These are phyloP conservation scores for Lanzia echinophila DNA, from an alignment of 2,329 filamentous ascomycete genomes.

Conservation along the genomic window DNA sequence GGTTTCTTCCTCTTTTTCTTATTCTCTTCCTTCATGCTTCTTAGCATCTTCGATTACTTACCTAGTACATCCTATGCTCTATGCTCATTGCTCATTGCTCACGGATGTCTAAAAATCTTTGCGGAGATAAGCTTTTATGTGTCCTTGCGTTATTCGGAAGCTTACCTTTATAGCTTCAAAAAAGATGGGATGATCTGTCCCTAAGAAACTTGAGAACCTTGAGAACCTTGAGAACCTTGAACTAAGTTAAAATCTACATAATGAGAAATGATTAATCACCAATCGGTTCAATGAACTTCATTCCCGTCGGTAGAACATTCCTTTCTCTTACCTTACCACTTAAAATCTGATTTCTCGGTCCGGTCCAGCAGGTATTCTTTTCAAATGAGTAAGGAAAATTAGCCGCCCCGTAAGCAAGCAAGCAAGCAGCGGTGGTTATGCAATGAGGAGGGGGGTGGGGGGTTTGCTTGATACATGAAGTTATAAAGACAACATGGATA, in stretches of 20 bases:
- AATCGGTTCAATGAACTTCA: not conserved
- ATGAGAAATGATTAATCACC: not conserved
- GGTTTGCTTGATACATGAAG: too few relatives aligned
- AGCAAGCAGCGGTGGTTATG: too few relatives aligned
- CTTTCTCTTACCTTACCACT: not conserved
- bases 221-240: too few relatives aligned
- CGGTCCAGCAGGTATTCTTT: not conserved
- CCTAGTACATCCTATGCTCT: too few relatives aligned
- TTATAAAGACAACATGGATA: too few relatives aligned
- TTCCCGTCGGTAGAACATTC: constrained; percentile 5
- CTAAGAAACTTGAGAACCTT: too few relatives aligned
- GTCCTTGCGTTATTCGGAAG: not conserved
- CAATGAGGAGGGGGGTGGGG: too few relatives aligned
- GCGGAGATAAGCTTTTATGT: not conserved
- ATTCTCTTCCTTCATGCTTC: too few relatives aligned
- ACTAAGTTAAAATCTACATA: not conserved
- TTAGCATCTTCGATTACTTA: too few relatives aligned
- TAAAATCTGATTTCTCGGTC: constrained; percentile 1
- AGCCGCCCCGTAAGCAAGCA: not conserved
- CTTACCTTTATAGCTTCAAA: not conserved
- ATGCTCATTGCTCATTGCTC: not conserved
- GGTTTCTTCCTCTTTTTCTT: too few relatives aligned
- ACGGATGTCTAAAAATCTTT: not conserved
- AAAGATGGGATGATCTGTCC: constrained; percentile 10
- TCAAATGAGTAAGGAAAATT: not conserved